phyloP scores from a whole-genome alignment of 2,329 filamentous ascomycete genomes.

The Teratosphaeria destructans region DNA sequence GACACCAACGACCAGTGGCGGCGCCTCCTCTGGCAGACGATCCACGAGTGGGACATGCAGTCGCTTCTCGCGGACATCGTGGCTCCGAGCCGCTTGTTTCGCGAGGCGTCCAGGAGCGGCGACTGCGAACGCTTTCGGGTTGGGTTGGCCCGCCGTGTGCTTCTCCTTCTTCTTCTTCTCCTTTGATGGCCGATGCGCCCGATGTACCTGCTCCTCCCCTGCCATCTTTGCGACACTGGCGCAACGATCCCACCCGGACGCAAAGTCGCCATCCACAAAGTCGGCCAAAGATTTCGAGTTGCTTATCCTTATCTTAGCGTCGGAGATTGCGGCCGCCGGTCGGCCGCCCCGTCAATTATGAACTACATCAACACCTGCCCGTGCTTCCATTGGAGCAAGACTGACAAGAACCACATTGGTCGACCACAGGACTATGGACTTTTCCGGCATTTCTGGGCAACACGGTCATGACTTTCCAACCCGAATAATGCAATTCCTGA shows the following conservation, averaged over 20 bases:
- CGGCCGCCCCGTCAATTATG: no score
- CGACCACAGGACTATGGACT: no score
- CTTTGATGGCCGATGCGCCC: constrained; percentile 76
- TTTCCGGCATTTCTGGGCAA: no score
- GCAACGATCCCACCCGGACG: background rate
- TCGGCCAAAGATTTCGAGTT: background rate
- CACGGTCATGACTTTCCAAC: no score
- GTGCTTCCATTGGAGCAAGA: no score
- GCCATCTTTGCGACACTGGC: constrained; percentile 13
- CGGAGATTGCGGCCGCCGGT: background rate
- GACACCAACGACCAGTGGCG: constrained; percentile 83
- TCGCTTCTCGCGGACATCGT: constrained; percentile 86
- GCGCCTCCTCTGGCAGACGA: constrained; percentile 87
- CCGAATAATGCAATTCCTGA: no score
- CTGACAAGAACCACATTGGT: no score
- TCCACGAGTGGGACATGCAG: constrained; percentile 95
- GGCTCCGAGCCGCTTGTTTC: constrained; percentile 61
- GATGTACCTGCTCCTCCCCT: constrained; percentile 59
- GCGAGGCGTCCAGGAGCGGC: constrained; percentile 70
- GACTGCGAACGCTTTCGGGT: constrained; percentile 85
- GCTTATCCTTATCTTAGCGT: background rate
- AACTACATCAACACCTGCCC: no score
- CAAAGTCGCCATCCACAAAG: background rate
- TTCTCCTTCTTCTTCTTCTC: constrained; percentile 52
- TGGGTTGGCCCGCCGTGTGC: constrained; percentile 49